Percentiles rank a stretch among this genome's conserved stretches.
phyloP scores from a whole-genome alignment of 2,329 filamentous ascomycete genomes.

The Fusarium goolgardi region DNA sequence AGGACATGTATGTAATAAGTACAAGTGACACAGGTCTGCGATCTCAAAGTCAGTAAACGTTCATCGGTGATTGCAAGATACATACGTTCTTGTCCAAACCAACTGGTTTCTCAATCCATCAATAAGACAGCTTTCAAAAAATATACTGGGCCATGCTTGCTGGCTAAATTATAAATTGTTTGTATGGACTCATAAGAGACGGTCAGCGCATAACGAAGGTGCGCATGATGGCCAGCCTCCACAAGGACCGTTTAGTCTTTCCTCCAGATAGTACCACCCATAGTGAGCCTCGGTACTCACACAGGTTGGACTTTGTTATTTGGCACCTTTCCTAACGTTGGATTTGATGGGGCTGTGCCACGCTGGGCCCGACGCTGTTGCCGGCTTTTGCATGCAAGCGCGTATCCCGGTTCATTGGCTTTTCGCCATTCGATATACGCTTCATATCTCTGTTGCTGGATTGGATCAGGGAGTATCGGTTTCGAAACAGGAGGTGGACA shows the following conservation, averaged over 20 bases:
- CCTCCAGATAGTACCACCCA: not conserved
- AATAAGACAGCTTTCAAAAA: not conserved
- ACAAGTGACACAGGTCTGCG: not conserved
- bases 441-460: conserved; percentile 60
- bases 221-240: not conserved
- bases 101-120: not conserved
- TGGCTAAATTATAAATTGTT: not conserved
- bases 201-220: too few species aligned
- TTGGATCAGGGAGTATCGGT: conserved; percentile 55
- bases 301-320: not conserved
- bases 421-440: conserved; percentile 63
- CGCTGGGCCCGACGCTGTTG: conserved; percentile 55
- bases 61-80: not conserved
- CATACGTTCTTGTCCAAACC: not conserved
- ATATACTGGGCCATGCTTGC: not conserved
- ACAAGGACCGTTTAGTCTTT: not conserved
- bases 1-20: not conserved
- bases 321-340: not conserved
- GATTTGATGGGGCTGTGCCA: conserved; percentile 17
- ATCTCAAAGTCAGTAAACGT: not conserved
- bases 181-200: not conserved
- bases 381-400: conserved; percentile 58
- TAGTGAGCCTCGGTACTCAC: not conserved
- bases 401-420: conserved; percentile 61
- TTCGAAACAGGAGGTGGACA: conserved; percentile 51